These are phyloP conservation scores for Thermochaetoides thermophila DNA, from an alignment of 495 filamentous ascomycete species.

Conservation along the genomic window DNA sequence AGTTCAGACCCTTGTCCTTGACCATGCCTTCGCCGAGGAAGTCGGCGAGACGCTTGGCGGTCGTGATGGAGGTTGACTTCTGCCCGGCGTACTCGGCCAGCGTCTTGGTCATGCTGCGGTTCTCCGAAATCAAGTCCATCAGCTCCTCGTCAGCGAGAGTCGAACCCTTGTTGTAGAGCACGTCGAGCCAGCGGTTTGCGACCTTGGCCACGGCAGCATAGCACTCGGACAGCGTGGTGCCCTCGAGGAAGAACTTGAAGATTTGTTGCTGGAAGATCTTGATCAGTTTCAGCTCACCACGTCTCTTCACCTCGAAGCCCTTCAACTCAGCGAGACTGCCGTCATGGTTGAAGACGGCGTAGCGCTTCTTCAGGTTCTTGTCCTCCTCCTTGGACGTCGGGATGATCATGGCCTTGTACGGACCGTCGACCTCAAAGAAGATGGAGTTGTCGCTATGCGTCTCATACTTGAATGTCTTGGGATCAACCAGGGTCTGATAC, in stretches of 20 bases:
- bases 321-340: slow-evolving; percentile 94
- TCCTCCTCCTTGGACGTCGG: slow-evolving; percentile 97
- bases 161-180: slow-evolving; percentile 69
- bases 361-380: slow-evolving; percentile 98
- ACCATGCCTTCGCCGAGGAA: slow-evolving; percentile 97
- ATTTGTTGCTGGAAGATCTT: slow-evolving; percentile 99
- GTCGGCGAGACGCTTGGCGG: slow-evolving; percentile 86
- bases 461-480: slow-evolving; percentile 69
- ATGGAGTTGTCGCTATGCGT: slow-evolving; percentile 97
- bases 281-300: slow-evolving; percentile 97
- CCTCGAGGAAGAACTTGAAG: slow-evolving; percentile 98
- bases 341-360: slow-evolving; percentile 98
- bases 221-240: slow-evolving; percentile 68
- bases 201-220: slow-evolving; percentile 87
- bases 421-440: slow-evolving; percentile 98
- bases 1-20: slow-evolving; percentile 96
- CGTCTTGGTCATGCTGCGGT: slow-evolving; percentile 93
- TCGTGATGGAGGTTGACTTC: slow-evolving; percentile 97
- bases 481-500: slow-evolving; percentile 79
- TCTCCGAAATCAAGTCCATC: slow-evolving; percentile 97
- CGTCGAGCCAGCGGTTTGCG: slow-evolving; percentile 93
- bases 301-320: slow-evolving; percentile 93
- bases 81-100: slow-evolving; percentile 89
- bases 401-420: slow-evolving; percentile 93
- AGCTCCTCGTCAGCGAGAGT: slow-evolving; percentile 92